phyloP scores from a whole-genome alignment of 148 eudicot species.

The Rhododendron ferrugineum region DNA sequence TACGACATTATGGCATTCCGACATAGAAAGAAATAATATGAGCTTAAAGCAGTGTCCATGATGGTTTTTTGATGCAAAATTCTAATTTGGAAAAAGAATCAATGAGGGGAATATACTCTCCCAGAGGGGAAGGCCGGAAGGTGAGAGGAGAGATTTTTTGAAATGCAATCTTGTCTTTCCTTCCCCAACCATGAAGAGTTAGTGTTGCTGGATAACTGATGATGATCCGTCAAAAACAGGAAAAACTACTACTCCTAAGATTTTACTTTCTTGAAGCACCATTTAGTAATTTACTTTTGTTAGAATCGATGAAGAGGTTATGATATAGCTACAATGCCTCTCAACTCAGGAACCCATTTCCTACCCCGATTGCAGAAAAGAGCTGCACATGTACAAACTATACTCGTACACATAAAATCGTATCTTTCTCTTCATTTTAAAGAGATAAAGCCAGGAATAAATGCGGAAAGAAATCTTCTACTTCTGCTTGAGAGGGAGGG shows the following conservation, averaged over 20 bases:
- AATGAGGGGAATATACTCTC: not conserved
- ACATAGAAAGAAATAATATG: not conserved
- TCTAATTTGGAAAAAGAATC: not conserved
- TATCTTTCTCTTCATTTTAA: constrained; percentile 25
- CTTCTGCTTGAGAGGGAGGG: constrained; percentile 3
- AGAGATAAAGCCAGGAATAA: constrained; percentile 16
- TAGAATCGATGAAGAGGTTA: not conserved
- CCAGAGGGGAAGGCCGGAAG: not conserved
- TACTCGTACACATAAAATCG: not conserved
- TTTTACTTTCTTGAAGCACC: not conserved
- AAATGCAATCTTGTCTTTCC: not conserved
- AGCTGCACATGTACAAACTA: not conserved
- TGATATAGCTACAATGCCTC: not conserved
- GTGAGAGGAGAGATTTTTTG: not conserved
- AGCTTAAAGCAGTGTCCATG: not conserved
- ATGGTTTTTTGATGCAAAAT: not conserved
- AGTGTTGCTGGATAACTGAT: not conserved
- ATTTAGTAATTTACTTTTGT: not conserved
- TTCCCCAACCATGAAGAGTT: not conserved
- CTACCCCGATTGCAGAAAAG: not conserved
- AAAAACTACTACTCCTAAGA: not conserved
- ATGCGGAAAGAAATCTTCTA: constrained; percentile 13
- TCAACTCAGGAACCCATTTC: not conserved
- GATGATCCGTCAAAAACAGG: not conserved
- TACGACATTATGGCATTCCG: not conserved